Evolutionary conservation across 805 yeast species (phyloP).

Genomic region (Yamadazyma laniorum): DNA sequence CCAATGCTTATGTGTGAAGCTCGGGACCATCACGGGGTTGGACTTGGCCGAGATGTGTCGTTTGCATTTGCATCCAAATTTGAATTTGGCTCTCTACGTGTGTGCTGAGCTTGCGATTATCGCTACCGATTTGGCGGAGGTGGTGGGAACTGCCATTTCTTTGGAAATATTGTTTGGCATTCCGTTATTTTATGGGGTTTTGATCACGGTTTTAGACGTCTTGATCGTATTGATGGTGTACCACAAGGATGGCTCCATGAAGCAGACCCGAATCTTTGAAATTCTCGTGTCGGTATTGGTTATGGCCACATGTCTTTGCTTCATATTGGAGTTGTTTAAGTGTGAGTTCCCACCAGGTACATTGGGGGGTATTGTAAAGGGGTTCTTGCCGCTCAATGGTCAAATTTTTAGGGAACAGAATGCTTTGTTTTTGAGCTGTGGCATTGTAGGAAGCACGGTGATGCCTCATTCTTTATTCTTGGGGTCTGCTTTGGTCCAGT

Average conservation of each 20-base stretch:
- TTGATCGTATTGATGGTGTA: constrained; percentile 83
- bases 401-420: constrained; percentile 32
- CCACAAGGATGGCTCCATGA: constrained; percentile 78
- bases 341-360: constrained; percentile 51
- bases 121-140: constrained; percentile 96
- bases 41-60: constrained; percentile 89
- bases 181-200: constrained; percentile 81
- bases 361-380: constrained; percentile 47
- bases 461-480: constrained; percentile 47
- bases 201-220: constrained; percentile 83
- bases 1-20: constrained; percentile 79
- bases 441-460: constrained; percentile 47
- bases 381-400: constrained; percentile 44
- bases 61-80: constrained; percentile 60
- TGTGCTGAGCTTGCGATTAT: constrained; percentile 89
- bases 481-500: constrained; percentile 45
- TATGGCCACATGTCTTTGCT: constrained; percentile 79
- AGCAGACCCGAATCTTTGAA: constrained; percentile 76
- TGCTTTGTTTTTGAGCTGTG: constrained; percentile 44
- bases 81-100: constrained; percentile 63
- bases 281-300: constrained; percentile 76
- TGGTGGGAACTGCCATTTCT: constrained; percentile 96
- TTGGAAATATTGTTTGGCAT: constrained; percentile 76
- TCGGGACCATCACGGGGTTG: constrained; percentile 92
- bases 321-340: constrained; percentile 65